Evolutionary conservation across 2,329 filamentous ascomycete species (phyloP).

Genomic region (Colletotrichum aenigma): DNA sequence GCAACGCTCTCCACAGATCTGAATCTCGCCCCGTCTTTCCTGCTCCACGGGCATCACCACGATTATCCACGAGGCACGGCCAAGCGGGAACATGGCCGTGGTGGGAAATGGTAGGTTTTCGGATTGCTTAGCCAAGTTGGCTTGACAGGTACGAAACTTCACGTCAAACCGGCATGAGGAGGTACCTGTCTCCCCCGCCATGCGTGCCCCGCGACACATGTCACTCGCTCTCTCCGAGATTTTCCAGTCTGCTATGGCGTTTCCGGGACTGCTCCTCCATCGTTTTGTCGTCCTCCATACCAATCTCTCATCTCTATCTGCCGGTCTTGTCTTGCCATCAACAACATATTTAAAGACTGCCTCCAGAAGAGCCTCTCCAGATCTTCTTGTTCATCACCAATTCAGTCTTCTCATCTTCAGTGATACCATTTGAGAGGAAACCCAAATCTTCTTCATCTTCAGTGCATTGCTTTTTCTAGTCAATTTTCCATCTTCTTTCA

Average conservation of each 20-base stretch:
- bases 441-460: not conserved
- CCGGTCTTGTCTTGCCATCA: slow-evolving; percentile 3
- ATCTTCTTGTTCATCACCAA: not conserved
- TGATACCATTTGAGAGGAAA: not conserved
- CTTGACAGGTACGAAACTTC: not conserved
- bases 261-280: not conserved
- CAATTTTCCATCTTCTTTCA: not conserved
- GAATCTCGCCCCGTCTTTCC: slow-evolving; percentile 16
- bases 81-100: not conserved
- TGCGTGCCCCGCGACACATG: not conserved
- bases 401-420: not conserved
- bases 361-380: not conserved
- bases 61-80: not conserved
- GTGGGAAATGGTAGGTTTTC: not conserved
- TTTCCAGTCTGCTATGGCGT: not conserved
- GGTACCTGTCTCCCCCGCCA: not conserved
- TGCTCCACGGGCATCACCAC: slow-evolving; percentile 6
- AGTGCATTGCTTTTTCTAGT: not conserved
- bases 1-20: slow-evolving; percentile 17
- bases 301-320: not conserved
- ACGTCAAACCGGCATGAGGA: not conserved
- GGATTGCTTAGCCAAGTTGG: slow-evolving; percentile 15
- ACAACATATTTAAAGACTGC: slow-evolving; percentile 16
- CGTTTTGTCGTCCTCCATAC: not conserved
- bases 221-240: slow-evolving; percentile 4